Evolutionary conservation across 176 grass and related monocot species (phyloP).

Genomic region (Aegilops bicornis): DNA sequence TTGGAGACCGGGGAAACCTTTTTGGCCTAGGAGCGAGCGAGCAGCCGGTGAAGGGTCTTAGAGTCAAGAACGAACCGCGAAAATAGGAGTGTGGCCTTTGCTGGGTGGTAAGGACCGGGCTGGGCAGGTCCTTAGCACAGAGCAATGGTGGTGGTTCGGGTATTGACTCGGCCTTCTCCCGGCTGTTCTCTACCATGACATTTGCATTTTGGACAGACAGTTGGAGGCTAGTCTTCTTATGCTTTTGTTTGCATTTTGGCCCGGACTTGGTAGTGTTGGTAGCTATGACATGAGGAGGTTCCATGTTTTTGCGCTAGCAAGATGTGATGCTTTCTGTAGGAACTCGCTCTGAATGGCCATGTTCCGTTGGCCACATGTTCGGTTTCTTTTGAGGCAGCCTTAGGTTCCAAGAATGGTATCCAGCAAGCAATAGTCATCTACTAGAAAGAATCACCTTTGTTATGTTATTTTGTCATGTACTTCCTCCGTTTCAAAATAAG

Average conservation of each 20-base stretch:
- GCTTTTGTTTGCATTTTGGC: constrained; percentile 8
- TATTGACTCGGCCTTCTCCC: constrained; percentile 68
- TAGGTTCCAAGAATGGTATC: background rate
- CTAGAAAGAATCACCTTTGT: background rate
- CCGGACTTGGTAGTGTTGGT: constrained; percentile 10
- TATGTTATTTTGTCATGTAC: background rate
- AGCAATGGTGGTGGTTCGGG: constrained; percentile 99
- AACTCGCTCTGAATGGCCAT: background rate
- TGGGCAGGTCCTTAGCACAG: constrained; percentile 43
- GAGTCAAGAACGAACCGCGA: constrained; percentile 99
- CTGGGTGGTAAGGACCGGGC: constrained; percentile 62
- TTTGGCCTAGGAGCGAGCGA: background rate
- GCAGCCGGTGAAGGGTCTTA: constrained; percentile 3
- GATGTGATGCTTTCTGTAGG: background rate
- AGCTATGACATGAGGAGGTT: background rate
- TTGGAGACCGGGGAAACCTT: background rate
- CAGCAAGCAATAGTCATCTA: background rate
- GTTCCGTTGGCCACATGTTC: background rate
- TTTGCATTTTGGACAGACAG: constrained; percentile 28
- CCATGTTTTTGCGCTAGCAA: background rate
- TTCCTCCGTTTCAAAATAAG: no score
- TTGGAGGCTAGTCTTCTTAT: constrained; percentile 5
- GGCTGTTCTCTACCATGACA: constrained; percentile 14
- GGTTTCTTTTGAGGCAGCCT: background rate
- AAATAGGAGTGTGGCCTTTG: constrained; percentile 49